Evolutionary conservation across 2,329 filamentous ascomycete genomes (phyloP), one percentile per base, ranked within the genome.

Genomic region (Cercospora sp.): DNA sequence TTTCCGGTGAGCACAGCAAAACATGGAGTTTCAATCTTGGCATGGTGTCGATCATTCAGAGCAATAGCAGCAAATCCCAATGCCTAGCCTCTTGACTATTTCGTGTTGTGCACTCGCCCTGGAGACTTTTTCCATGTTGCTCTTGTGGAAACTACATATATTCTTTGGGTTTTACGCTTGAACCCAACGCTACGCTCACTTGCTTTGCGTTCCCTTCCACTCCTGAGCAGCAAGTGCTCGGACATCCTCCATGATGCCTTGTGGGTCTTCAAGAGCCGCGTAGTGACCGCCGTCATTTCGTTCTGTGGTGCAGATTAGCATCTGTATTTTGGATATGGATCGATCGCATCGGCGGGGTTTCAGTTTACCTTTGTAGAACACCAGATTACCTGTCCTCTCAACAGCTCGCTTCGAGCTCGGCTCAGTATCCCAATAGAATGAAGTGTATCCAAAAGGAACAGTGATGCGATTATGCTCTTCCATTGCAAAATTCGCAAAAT

Each of bases 361-460:
- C 23, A 26, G 23, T 26, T 26, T 26, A 26, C 73, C 74, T 64
- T 72, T 77, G 62, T 78, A 80, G 60, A 78, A 80, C 42, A 78
- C 77, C 68, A 80, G 39, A 72, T 80, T 79, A 10, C 77, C 79
- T 4, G 78, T 78, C 63, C 72, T 70, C 69, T 77, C 78, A 42
- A 78, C 78, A 4, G 74, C 77, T 6, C 77, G 71, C 67, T 77
- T 79, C 0, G 74, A 74, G 20, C 74, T 78, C 1, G 79, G 79
- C 66, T 76, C 78, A 1, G 78, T 78, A 69, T 81, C 69, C 66
- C 66, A 80, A 26, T 75, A 78, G 55, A 79, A 80, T 16, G 73
- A 77, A 9, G 76, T 79, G 57, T 80, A 79, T 2, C 79, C 79
- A 65, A 80, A 75, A 10, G 79, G 79, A 18, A 77, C 73, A 33